Evolutionary conservation across 176 grass and related monocot species (phyloP).

Genomic region (Secale cereale): DNA sequence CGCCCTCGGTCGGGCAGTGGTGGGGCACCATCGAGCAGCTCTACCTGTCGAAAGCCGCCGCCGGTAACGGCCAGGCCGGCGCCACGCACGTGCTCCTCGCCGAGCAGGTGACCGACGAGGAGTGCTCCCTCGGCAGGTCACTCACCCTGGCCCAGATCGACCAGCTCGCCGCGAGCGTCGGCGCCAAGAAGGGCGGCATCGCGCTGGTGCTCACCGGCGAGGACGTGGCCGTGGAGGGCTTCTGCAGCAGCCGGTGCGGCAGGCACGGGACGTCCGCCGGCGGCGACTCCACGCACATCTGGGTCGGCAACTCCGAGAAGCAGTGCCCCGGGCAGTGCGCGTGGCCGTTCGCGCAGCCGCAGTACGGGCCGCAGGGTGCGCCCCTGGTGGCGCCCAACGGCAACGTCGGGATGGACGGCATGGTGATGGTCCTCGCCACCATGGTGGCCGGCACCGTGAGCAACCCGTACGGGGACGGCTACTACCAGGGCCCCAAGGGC

Average conservation of each 20-base stretch:
- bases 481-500: constrained; percentile 47
- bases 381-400: constrained; percentile 54
- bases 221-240: constrained; percentile 46
- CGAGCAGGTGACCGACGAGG: constrained; percentile 39
- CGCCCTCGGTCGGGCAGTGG: constrained; percentile 48
- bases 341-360: constrained; percentile 60
- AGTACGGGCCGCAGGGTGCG: constrained; percentile 50
- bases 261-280: constrained; percentile 6
- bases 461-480: constrained; percentile 49
- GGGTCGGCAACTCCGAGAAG: constrained; percentile 43
- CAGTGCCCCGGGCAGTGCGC: constrained; percentile 67
- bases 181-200: constrained; percentile 14
- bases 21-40: constrained; percentile 52
- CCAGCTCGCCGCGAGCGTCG: constrained; percentile 29
- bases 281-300: constrained; percentile 30
- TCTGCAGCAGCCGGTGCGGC: constrained; percentile 66
- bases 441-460: constrained; percentile 61
- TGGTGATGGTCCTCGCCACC: constrained; percentile 45
- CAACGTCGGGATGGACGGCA: constrained; percentile 53
- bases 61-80: neutral
- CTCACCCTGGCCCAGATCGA: constrained; percentile 43
- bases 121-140: constrained; percentile 32
- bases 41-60: constrained; percentile 40
- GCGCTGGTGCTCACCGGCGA: constrained; percentile 42
- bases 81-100: constrained; percentile 28